Evolutionary conservation across 2,329 filamentous ascomycete species (phyloP).

Genomic region (Phyllosticta citrichinensis): DNA sequence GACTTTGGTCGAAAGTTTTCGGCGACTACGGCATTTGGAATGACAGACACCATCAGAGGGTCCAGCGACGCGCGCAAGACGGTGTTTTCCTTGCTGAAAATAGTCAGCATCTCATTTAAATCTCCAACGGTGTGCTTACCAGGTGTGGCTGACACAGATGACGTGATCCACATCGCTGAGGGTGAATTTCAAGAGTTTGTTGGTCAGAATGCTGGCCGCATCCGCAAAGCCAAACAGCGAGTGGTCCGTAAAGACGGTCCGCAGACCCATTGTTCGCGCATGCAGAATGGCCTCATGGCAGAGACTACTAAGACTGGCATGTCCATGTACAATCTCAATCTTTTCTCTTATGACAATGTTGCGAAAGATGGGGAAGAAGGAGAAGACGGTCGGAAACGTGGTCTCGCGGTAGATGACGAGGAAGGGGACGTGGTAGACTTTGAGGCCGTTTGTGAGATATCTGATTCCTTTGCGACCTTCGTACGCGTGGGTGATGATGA

Average conservation of each 20-base stretch:
- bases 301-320: conserved; percentile 83
- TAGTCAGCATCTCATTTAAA: background rate
- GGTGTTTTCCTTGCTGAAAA: conserved; percentile 86
- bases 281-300: conserved; percentile 94
- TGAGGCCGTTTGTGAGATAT: conserved; percentile 94
- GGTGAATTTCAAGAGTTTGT: conserved; percentile 93
- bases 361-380: conserved; percentile 94
- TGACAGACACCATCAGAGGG: conserved; percentile 93
- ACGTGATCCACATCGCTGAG: conserved; percentile 96
- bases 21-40: conserved; percentile 93
- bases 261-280: conserved; percentile 87
- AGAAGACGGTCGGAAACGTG: conserved; percentile 94
- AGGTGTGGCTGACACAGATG: conserved; percentile 96
- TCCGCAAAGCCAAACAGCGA: conserved; percentile 96
- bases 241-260: conserved; percentile 95
- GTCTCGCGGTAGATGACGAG: conserved; percentile 89
- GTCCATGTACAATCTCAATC: conserved; percentile 97
- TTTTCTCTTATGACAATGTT: conserved; percentile 91
- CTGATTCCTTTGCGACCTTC: conserved; percentile 82
- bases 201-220: conserved; percentile 88
- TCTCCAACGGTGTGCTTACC: conserved; percentile 42
- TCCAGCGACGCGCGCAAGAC: conserved; percentile 90
- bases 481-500: conserved; percentile 94
- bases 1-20: conserved; percentile 80
- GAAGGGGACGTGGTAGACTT: conserved; percentile 96